Conservation (phyloP, 805 yeast genomes). For the Torulaspora gathmanii region DNA sequence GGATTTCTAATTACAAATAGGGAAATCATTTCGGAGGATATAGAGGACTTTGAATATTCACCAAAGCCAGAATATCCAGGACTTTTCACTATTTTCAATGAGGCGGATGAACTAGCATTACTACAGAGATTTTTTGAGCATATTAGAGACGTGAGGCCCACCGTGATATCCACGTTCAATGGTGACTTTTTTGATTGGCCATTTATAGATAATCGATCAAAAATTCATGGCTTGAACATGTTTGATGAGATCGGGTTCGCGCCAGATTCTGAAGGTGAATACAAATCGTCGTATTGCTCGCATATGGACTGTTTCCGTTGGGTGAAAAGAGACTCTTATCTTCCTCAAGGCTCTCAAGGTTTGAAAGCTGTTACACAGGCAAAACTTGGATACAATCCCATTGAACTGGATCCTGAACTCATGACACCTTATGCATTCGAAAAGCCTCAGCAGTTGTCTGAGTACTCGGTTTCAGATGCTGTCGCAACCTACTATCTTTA, state of each 20-base stretch:
- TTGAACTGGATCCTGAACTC: conserved; percentile 92
- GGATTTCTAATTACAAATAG: conserved; percentile 92
- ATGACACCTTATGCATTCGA: conserved; percentile 98
- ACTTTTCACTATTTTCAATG: conserved; percentile 81
- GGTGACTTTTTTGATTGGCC: conserved; percentile 99
- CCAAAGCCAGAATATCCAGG: conserved; percentile 97
- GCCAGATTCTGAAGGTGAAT: conserved; percentile 83
- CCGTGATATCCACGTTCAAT: conserved; percentile 96
- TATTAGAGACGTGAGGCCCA: conserved; percentile 79
- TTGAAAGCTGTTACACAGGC: conserved; percentile 95
- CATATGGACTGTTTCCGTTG: conserved; percentile 98
- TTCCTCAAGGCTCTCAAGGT: conserved; percentile 99
- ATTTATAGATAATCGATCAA: conserved; percentile 83
- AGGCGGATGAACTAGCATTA: conserved; percentile 72
- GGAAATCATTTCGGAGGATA: conserved; percentile 89
- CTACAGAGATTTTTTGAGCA: conserved; percentile 82
- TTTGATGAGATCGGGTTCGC: conserved; percentile 92
- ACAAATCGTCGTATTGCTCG: conserved; percentile 84
- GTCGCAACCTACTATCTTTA: conserved; percentile 96
- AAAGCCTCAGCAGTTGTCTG: conserved; percentile 86
- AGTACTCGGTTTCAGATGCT: conserved; percentile 98
- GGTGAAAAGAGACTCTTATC: conserved; percentile 96
- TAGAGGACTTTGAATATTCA: conserved; percentile 94
- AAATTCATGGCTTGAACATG: conserved; percentile 80
- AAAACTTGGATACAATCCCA: conserved; percentile 92